A percentile compares a stretch with the other conserved stretches of the same genome.
phyloP scores from a whole-genome alignment of 1,284 basidiomycete genomes.

The Leccinum fuscescens region DNA sequence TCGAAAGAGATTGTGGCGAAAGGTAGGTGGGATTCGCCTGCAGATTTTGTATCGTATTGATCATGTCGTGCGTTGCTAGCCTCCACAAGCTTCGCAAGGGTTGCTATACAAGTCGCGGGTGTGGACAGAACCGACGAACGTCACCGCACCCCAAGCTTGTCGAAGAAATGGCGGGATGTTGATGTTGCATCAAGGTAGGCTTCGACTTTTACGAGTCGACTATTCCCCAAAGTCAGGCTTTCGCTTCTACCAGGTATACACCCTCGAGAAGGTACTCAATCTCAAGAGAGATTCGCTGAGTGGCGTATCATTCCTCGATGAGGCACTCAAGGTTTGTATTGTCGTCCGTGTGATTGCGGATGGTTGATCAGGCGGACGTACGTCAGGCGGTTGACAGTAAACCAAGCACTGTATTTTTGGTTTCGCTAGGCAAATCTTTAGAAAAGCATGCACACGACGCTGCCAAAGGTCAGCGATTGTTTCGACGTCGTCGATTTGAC shows the following conservation, averaged over 20 bases:
- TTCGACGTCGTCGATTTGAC: background rate
- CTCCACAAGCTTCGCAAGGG: conserved; percentile 35
- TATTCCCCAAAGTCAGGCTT: background rate
- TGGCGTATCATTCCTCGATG: conserved; percentile 82
- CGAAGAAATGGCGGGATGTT: conserved; percentile 79
- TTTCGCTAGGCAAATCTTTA: conserved; percentile 73
- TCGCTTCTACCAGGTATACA: conserved; percentile 69
- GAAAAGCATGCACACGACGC: conserved; percentile 80
- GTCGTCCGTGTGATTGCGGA: background rate
- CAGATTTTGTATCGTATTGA: background rate
- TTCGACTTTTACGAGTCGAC: background rate
- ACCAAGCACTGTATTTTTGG: conserved; percentile 91
- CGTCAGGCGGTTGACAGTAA: conserved; percentile 78
- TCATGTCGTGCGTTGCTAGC: background rate
- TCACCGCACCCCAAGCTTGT: conserved; percentile 81
- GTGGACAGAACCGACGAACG: conserved; percentile 80
- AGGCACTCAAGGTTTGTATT: conserved; percentile 77
- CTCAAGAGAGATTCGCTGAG: conserved; percentile 82
- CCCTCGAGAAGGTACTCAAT: conserved; percentile 88
- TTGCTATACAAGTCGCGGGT: conserved; percentile 75
- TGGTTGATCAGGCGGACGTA: conserved; percentile 3
- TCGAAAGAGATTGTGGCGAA: conserved; percentile 78
- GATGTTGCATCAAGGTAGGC: conserved; percentile 62
- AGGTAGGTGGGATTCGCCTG: conserved; percentile 47
- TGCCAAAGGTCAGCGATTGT: conserved; percentile 57